These are phyloP conservation scores for Collybia sordida DNA, from an alignment of 768 basidiomycete species.

Conservation along the genomic window DNA sequence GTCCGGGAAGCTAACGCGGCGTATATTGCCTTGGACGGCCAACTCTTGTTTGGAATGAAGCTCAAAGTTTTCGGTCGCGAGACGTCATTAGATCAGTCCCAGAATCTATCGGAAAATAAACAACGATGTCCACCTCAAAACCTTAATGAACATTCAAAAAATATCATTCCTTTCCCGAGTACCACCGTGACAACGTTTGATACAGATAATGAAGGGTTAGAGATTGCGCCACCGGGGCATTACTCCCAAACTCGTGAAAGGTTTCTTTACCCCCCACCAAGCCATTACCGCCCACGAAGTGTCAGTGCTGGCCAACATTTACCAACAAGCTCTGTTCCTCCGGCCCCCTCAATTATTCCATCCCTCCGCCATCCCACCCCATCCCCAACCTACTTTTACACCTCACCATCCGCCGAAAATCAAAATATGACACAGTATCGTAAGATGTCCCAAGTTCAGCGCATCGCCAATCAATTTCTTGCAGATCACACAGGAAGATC, in stretches of 20 bases:
- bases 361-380: constrained; percentile 11
- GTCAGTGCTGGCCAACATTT: constrained; percentile 25
- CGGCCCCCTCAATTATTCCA: constrained; percentile 10
- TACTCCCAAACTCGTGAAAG: constrained; percentile 34
- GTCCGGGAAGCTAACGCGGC: constrained; percentile 56
- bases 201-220: constrained; percentile 9
- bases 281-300: constrained; percentile 22
- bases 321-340: constrained; percentile 7
- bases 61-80: constrained; percentile 40
- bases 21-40: constrained; percentile 46
- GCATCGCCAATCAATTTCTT: constrained; percentile 27
- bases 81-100: constrained; percentile 4
- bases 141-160: constrained; percentile 2
- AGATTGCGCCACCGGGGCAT: constrained; percentile 29
- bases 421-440: constrained; percentile 26
- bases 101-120: too few species aligned
- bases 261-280: constrained; percentile 22
- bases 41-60: constrained; percentile 50
- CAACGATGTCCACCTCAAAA: too few species aligned
- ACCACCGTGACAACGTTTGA: constrained; percentile 5
- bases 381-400: constrained; percentile 38
- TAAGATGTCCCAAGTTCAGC: neutral
- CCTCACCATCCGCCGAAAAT: constrained; percentile 22
- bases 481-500: constrained; percentile 35
- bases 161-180: constrained; percentile 2